Conservation (phyloP, 2,329 filamentous ascomycete genomes). For the Exophiala bonariae region DNA sequence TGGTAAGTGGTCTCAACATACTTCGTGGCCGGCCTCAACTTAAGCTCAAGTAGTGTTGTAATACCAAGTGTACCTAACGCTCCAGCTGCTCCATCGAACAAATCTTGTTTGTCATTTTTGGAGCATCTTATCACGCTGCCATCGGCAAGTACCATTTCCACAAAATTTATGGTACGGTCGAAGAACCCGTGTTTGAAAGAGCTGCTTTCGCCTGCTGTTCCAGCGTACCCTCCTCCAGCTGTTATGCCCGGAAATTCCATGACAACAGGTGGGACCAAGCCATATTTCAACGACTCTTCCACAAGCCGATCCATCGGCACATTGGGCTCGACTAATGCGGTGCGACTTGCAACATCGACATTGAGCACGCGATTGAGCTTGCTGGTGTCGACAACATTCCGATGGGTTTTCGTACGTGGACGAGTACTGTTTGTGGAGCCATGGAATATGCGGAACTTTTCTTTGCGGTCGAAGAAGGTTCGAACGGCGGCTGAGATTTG, state of each 20-base stretch:
- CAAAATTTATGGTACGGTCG: conserved; percentile 60
- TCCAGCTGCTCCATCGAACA: conserved; percentile 61
- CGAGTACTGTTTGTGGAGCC: conserved; percentile 56
- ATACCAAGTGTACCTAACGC: conserved; percentile 63
- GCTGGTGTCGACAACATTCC: neutral
- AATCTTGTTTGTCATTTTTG: conserved; percentile 47
- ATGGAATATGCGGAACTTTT: conserved; percentile 55
- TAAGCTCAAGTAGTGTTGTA: conserved; percentile 61
- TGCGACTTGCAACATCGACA: neutral
- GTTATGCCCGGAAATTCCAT: conserved; percentile 74
- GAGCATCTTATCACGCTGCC: conserved; percentile 56
- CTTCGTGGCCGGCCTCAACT: conserved; percentile 53
- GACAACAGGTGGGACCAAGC: conserved; percentile 63
- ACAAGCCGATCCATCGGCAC: conserved; percentile 68
- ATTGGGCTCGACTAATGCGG: conserved; percentile 60
- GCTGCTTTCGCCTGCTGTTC: conserved; percentile 66
- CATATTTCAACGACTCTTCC: conserved; percentile 54
- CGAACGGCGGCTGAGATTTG: neutral
- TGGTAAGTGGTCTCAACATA: conserved; percentile 65
- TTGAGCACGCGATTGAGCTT: neutral
- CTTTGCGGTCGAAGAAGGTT: conserved; percentile 20
- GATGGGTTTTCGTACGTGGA: neutral
- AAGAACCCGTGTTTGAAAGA: conserved; percentile 68
- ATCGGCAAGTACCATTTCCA: conserved; percentile 64
- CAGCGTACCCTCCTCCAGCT: conserved; percentile 65